These are phyloP conservation scores for Venustampulla echinocandica DNA, from an alignment of 495 filamentous ascomycete genomes.

Conservation along the genomic window DNA sequence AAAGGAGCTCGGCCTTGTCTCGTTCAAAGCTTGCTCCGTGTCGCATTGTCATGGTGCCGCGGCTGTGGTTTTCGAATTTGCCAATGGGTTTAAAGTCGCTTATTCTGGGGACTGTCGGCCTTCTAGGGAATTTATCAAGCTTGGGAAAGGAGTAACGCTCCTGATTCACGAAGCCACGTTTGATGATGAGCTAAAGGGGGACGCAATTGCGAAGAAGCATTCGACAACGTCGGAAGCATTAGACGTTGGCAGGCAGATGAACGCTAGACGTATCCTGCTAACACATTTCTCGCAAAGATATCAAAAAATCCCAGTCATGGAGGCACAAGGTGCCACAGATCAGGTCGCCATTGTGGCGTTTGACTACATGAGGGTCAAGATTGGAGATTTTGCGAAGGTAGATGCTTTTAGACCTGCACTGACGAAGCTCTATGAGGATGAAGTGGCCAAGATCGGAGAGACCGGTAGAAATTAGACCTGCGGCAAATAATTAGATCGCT, in stretches of 20 bases:
- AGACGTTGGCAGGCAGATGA: constrained; percentile 66
- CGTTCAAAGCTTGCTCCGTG: constrained; percentile 54
- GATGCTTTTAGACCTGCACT: constrained; percentile 65
- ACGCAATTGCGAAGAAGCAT: constrained; percentile 84
- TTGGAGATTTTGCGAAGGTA: constrained; percentile 72
- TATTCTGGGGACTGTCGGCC: constrained; percentile 93
- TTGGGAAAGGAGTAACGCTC: constrained; percentile 68
- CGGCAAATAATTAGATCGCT: too few species aligned
- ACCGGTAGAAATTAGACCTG: too few species aligned
- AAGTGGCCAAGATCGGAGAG: background rate
- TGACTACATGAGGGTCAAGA: constrained; percentile 77
- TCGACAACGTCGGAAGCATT: constrained; percentile 79
- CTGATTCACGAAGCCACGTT: constrained; percentile 96
- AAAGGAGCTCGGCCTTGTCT: constrained; percentile 30
- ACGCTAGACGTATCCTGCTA: constrained; percentile 63
- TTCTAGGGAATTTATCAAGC: constrained; percentile 52
- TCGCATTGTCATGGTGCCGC: constrained; percentile 70
- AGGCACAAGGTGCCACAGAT: constrained; percentile 25
- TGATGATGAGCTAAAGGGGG: constrained; percentile 66
- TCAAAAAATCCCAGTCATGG: constrained; percentile 64
- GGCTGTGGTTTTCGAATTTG: constrained; percentile 69
- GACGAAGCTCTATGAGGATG: constrained; percentile 52
- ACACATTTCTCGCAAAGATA: constrained; percentile 98
- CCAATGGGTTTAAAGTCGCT: constrained; percentile 71
- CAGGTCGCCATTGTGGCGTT: constrained; percentile 69